phyloP scores from a whole-genome alignment of 2,329 filamentous ascomycete genomes.

The Aspergillus sp. region DNA sequence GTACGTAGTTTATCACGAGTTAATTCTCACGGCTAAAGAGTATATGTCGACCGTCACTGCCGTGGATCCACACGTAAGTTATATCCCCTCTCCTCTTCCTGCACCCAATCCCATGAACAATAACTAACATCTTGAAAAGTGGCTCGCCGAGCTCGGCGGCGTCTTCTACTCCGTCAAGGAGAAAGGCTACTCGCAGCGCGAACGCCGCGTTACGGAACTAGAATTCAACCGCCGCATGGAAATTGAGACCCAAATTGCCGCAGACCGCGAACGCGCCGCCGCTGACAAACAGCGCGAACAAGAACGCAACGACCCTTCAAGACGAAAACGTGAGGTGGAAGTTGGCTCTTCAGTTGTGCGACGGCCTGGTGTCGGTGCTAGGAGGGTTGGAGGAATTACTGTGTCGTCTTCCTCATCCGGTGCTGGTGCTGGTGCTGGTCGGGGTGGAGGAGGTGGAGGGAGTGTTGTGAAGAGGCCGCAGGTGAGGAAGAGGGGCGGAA shows the following conservation, averaged over 20 bases:
- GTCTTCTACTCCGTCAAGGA: conserved; percentile 98
- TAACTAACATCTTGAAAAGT: conserved; percentile 36
- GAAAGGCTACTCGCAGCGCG: conserved; percentile 84
- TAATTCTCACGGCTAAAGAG: conserved; percentile 93
- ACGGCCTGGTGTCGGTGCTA: conserved; percentile 23
- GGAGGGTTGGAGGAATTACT: conserved; percentile 23
- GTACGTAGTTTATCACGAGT: conserved; percentile 95
- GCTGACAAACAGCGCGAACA: conserved; percentile 34
- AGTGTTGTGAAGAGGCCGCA: conserved; percentile 36
- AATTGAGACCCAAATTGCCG: conserved; percentile 85
- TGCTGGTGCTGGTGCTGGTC: conserved; percentile 8
- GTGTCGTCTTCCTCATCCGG: conserved; percentile 19
- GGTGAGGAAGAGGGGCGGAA: conserved; percentile 28
- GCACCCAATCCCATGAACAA: neutral
- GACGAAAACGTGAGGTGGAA: conserved; percentile 31
- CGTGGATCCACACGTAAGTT: conserved; percentile 71
- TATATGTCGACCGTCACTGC: conserved; percentile 97
- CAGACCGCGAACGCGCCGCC: conserved; percentile 61
- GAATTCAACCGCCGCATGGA: conserved; percentile 93
- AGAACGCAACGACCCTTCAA: conserved; percentile 28
- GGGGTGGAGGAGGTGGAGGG: conserved; percentile 19
- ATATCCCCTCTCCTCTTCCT: neutral
- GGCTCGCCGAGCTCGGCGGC: conserved; percentile 91
- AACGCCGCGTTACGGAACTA: conserved; percentile 79
- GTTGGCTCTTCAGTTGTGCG: conserved; percentile 29